Base-by-base conservation (phyloP, 73 alveolate genomes). In the Tetrahymena elliotti region DNA sequence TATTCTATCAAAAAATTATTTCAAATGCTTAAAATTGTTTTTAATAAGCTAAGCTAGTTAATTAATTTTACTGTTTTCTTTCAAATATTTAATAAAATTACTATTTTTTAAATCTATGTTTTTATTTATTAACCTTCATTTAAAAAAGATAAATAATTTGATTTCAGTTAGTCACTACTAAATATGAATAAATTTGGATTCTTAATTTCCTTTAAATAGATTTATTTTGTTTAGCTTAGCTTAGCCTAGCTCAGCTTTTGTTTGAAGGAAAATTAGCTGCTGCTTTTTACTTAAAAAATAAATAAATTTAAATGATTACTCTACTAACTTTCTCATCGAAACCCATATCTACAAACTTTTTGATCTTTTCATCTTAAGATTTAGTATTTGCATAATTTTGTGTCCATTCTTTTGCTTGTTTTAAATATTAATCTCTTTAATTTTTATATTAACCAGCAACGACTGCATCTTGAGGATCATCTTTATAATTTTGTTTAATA, bases 401-500 rank as follows among this genome's bases (percentile, higher is more conserved):
- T 68, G 96, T 97, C 98, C 97, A 96, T 93, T 53, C 93, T 82
- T 97, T 98, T 24, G 99, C 99, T 35, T 98, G 98, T 27, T 94
- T 94, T 52, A 96, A 95, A 94, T 94, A 98, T 92, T 94, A 53
- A 37, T 98, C 98, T 84, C 96, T 97, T 93, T 98, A 98, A 38
- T 94, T 84, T 97, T 97, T 97, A 93, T 97, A 98, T 96, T 98
- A 97, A 38, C 97, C 94, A 93, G 99, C 99, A 13, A 98, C 99
- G n/a, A 96, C 99, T 39, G 99, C 99, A 96, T 98, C 99, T 95
- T 98, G 97, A 16, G 99, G 99, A 52, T 98, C 99, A 97, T 98
- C 99, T 97, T 94, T 38, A 16, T 33, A 15, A 68, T 15, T 15
- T 35, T 93, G 9, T 27, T 38, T 33, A 38, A 53, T 53, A 41